Evolutionary conservation across 495 filamentous ascomycete genomes (phyloP).

Genomic region (Immersiella caudata): DNA sequence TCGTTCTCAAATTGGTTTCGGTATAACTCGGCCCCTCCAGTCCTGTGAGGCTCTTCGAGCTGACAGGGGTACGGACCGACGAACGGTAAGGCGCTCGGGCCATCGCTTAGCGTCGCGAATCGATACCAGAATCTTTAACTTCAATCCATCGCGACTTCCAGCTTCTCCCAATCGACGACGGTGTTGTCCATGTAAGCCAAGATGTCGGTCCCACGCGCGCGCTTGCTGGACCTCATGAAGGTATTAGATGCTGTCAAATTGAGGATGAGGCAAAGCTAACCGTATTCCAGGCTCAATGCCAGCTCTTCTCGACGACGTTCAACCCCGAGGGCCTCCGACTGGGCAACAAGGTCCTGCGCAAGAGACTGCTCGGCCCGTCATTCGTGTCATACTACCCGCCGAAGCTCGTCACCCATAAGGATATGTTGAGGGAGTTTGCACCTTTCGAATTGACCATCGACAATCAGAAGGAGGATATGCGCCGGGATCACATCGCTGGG

Average conservation of each 20-base stretch:
- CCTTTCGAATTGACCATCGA: slow-evolving; percentile 59
- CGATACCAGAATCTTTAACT: slow-evolving; percentile 19
- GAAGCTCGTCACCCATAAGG: slow-evolving; percentile 66
- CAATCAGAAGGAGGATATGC: slow-evolving; percentile 75
- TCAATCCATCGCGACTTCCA: slow-evolving; percentile 4
- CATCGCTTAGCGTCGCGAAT: background rate
- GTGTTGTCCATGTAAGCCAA: slow-evolving; percentile 35
- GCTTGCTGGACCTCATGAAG: slow-evolving; percentile 79
- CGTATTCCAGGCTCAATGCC: slow-evolving; percentile 73
- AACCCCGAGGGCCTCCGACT: slow-evolving; percentile 80
- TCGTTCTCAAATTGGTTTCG: too few species aligned
- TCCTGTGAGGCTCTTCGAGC: background rate
- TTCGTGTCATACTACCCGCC: slow-evolving; percentile 86
- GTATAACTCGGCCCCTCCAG: too few species aligned
- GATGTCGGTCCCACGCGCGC: slow-evolving; percentile 74
- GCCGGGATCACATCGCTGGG: slow-evolving; percentile 73
- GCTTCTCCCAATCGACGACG: background rate
- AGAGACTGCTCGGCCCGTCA: slow-evolving; percentile 76
- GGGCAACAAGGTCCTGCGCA: slow-evolving; percentile 86
- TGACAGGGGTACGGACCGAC: background rate
- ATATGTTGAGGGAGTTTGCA: slow-evolving; percentile 65
- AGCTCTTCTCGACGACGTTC: slow-evolving; percentile 86
- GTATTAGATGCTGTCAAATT: slow-evolving; percentile 45
- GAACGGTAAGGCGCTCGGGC: background rate
- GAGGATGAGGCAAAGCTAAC: slow-evolving; percentile 16